Evolutionary conservation across 495 filamentous ascomycete species (phyloP).

Genomic region (Aspergillus diversus): DNA sequence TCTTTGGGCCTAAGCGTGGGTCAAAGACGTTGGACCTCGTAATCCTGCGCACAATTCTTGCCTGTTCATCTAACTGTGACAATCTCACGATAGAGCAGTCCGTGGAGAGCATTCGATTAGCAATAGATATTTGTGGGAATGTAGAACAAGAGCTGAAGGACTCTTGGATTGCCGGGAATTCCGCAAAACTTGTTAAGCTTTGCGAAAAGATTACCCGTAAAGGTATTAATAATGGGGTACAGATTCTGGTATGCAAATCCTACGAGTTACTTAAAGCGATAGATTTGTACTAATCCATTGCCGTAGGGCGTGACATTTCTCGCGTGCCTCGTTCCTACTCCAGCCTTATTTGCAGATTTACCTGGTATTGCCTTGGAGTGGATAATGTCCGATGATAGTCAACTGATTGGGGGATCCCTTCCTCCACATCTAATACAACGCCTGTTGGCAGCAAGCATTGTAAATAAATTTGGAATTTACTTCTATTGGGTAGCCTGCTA

Average conservation of each 20-base stretch:
- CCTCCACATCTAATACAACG: slow-evolving; percentile 29
- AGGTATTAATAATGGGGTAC: slow-evolving; percentile 43
- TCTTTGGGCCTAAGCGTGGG: slow-evolving; percentile 53
- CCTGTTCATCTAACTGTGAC: slow-evolving; percentile 50
- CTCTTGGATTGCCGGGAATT: slow-evolving; percentile 49
- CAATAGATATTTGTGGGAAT: slow-evolving; percentile 49
- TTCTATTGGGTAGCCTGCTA: slow-evolving; percentile 1
- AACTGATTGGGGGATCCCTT: slow-evolving; percentile 26
- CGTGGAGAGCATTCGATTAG: slow-evolving; percentile 53
- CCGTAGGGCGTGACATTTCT: slow-evolving; percentile 45
- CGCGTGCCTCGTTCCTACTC: slow-evolving; percentile 31
- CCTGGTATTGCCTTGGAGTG: slow-evolving; percentile 28
- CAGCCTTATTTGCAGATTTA: slow-evolving; percentile 31
- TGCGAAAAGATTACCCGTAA: slow-evolving; percentile 51
- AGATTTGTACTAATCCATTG: slow-evolving; percentile 16
- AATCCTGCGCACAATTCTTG: slow-evolving; percentile 54
- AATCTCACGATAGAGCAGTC: slow-evolving; percentile 42
- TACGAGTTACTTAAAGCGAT: neutral
- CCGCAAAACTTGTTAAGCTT: slow-evolving; percentile 52
- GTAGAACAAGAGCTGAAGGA: slow-evolving; percentile 45
- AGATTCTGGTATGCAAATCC: slow-evolving; percentile 43
- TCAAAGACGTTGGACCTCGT: slow-evolving; percentile 60
- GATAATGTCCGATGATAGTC: slow-evolving; percentile 36
- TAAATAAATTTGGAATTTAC: slow-evolving; percentile 25
- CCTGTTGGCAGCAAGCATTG: slow-evolving; percentile 30